Evolutionary conservation across 768 basidiomycete species (phyloP).

Genomic region (Dacryopinax spathularia): DNA sequence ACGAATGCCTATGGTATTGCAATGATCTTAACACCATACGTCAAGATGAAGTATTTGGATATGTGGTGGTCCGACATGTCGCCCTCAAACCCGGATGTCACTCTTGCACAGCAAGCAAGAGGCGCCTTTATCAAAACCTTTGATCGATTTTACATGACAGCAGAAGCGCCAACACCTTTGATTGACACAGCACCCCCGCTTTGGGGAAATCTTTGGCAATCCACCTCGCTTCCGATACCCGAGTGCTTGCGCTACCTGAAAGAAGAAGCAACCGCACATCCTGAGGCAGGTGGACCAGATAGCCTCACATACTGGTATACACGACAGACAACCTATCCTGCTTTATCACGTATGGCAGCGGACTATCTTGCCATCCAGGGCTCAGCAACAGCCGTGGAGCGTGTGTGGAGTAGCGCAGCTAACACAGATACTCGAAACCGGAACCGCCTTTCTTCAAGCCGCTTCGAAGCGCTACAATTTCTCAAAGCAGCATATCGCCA

Average conservation of each 20-base stretch:
- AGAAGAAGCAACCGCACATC: neutral
- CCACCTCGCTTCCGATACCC: neutral
- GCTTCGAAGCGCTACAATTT: neutral
- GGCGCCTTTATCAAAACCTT: neutral
- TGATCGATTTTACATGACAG: neutral
- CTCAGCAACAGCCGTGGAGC: neutral
- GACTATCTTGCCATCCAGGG: neutral
- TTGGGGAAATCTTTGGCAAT: neutral
- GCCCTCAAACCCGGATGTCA: neutral
- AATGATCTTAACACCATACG: neutral
- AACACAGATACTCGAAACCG: neutral
- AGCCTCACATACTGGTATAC: neutral
- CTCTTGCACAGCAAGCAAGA: neutral
- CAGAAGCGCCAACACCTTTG: neutral
- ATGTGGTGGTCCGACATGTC: neutral
- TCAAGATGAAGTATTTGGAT: neutral
- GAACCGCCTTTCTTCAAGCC: neutral
- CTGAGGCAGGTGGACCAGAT: neutral
- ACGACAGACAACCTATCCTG: neutral
- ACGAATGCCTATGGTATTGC: neutral
- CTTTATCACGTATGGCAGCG: neutral
- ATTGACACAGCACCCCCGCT: neutral
- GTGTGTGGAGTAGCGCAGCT: neutral
- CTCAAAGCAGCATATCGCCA: neutral
- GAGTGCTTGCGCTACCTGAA: neutral